A percentile compares a stretch with the other conserved stretches of the same genome.
Evolutionary conservation across 495 filamentous ascomycete genomes (phyloP).

Genomic region (Penicillium fimorum): DNA sequence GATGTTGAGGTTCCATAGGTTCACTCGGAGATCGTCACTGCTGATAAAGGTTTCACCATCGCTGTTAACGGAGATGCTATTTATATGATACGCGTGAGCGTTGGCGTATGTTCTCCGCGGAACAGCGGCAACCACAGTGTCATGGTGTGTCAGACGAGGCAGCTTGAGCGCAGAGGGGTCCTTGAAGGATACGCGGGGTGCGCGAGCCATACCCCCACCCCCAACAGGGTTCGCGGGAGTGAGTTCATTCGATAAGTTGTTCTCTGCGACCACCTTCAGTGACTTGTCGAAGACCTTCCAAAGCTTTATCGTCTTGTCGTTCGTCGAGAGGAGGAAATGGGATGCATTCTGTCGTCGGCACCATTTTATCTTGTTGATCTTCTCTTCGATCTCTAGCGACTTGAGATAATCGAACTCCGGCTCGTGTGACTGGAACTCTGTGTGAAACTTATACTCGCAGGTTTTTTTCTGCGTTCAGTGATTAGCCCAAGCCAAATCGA

Average conservation of each 20-base stretch:
- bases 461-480: conserved; percentile 83
- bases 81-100: conserved; percentile 98
- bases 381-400: conserved; percentile 98
- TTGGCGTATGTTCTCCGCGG: conserved; percentile 96
- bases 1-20: conserved; percentile 98
- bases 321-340: conserved; percentile 96
- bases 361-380: conserved; percentile 99
- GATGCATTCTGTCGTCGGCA: conserved; percentile 96
- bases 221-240: conserved; percentile 73
- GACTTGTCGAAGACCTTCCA: conserved; percentile 99
- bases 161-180: conserved; percentile 82
- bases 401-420: conserved; percentile 99
- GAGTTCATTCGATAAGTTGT: conserved; percentile 93
- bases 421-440: conserved; percentile 98
- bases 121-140: conserved; percentile 96
- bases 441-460: conserved; percentile 99
- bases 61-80: conserved; percentile 99
- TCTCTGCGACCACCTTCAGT: conserved; percentile 96
- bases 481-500: conserved; percentile 16
- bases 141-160: conserved; percentile 93
- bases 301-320: conserved; percentile 99
- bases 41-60: conserved; percentile 99
- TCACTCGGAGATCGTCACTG: conserved; percentile 95
- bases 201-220: conserved; percentile 71
- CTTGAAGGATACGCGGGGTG: conserved; percentile 72